Conservation (phyloP, 441 rosid species). For the Sinapis alba region DNA sequence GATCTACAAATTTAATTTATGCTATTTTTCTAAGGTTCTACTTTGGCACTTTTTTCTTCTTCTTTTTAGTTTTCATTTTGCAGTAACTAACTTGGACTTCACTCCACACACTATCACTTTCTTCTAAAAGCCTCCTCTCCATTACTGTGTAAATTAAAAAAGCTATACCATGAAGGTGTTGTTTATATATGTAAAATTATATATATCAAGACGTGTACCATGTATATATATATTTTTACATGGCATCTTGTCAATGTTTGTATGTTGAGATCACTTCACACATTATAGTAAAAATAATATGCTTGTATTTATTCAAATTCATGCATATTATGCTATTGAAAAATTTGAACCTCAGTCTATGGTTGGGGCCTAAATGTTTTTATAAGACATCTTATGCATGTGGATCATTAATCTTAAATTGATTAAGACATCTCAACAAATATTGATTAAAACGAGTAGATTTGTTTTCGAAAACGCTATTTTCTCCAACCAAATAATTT, state of each 20-base stretch:
- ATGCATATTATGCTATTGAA: slow-evolving; percentile 1
- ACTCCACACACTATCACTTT: slow-evolving; percentile 66
- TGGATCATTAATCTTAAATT: slow-evolving; percentile 32
- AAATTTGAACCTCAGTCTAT: not conserved
- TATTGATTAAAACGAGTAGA: slow-evolving; percentile 37
- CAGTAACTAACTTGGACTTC: slow-evolving; percentile 56
- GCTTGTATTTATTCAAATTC: not conserved
- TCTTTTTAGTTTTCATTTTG: slow-evolving; percentile 23
- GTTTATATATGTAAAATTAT: slow-evolving; percentile 7
- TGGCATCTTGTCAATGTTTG: slow-evolving; percentile 16
- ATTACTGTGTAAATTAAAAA: slow-evolving; percentile 31
- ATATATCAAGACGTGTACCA: not conserved
- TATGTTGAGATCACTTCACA: slow-evolving; percentile 25
- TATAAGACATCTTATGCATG: slow-evolving; percentile 22
- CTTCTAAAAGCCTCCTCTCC: slow-evolving; percentile 49
- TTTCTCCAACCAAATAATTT: slow-evolving; percentile 26
- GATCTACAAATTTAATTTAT: slow-evolving; percentile 25
- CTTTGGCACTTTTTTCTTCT: slow-evolving; percentile 27
- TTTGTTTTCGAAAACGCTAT: not conserved
- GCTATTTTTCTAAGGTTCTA: slow-evolving; percentile 40
- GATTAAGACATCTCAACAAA: slow-evolving; percentile 38
- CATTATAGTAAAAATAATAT: slow-evolving; percentile 1
- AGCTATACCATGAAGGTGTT: slow-evolving; percentile 5
- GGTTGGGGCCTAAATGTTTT: slow-evolving; percentile 36
- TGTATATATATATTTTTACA: not conserved